Evolutionary conservation across 2,329 filamentous ascomycete genomes (phyloP).

Genomic region (Colletotrichum kahawae): DNA sequence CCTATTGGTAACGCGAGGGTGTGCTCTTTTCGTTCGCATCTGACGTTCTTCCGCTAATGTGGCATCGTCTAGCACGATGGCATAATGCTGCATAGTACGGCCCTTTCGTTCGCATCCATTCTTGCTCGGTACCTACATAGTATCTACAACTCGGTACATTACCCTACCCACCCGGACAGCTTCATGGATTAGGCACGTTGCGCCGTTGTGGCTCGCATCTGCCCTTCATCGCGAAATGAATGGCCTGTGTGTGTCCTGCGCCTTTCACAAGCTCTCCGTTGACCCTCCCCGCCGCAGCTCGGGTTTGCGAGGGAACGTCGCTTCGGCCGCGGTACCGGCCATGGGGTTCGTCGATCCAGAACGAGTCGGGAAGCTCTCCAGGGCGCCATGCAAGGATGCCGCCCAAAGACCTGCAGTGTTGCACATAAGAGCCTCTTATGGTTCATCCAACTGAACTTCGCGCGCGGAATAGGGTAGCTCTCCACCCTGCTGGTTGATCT

Average conservation of each 20-base stretch:
- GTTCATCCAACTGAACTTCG: background rate
- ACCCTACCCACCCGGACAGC: conserved; percentile 14
- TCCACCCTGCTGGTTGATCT: conserved; percentile 10
- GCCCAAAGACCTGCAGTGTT: conserved; percentile 7
- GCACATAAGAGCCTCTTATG: conserved; percentile 18
- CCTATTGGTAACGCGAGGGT: conserved; percentile 15
- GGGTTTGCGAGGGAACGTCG: conserved; percentile 8
- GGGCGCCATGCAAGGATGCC: conserved; percentile 15
- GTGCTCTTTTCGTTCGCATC: conserved; percentile 1
- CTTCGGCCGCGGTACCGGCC: conserved; percentile 13
- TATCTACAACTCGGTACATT: background rate
- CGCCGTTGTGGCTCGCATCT: conserved; percentile 19
- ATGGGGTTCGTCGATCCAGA: conserved; percentile 20
- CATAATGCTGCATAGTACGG: background rate
- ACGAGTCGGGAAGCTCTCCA: conserved; percentile 12
- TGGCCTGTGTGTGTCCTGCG: background rate
- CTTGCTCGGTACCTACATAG: background rate
- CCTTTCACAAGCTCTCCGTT: conserved; percentile 1
- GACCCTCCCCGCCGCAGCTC: conserved; percentile 6
- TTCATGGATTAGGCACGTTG: conserved; percentile 20
- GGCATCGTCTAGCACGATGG: background rate
- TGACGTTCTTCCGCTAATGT: background rate
- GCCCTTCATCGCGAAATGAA: background rate
- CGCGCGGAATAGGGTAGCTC: conserved; percentile 6
- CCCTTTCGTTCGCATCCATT: background rate